A percentile compares a stretch with the other conserved stretches of the same genome.
These are phyloP conservation scores for Fraxinus platypoda DNA, from an alignment of 305 asterid species.

Conservation along the genomic window DNA sequence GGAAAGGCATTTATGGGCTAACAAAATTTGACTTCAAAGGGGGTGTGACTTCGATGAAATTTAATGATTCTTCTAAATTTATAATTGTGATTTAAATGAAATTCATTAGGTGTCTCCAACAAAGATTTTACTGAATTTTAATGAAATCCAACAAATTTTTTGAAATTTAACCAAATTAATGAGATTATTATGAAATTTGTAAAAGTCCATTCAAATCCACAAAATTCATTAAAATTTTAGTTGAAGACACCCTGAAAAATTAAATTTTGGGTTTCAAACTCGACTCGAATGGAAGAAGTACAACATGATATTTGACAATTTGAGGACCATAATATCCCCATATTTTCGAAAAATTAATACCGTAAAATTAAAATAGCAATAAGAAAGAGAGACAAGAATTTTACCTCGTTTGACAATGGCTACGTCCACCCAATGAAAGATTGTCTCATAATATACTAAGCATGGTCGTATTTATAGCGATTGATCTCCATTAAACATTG, in stretches of 20 bases:
- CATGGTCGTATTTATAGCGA: not conserved
- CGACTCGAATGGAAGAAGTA: not conserved
- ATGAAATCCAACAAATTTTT: not conserved
- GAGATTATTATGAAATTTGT: not conserved
- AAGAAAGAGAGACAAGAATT: not conserved
- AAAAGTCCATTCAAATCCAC: not conserved
- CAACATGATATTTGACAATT: not conserved
- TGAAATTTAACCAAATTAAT: too few species aligned
- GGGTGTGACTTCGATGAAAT: not conserved
- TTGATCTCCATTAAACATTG: not conserved
- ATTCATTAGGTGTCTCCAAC: not conserved
- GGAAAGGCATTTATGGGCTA: not conserved
- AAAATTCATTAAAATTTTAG: not conserved
- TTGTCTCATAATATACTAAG: not conserved
- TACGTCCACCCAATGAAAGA: not conserved
- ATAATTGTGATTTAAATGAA: too few species aligned
- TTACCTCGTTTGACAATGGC: not conserved
- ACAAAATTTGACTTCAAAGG: not conserved
- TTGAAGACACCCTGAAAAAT: not conserved
- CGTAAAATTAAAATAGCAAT: not conserved
- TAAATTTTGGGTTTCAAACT: not conserved
- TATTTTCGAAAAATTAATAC: not conserved
- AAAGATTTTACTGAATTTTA: too few species aligned
- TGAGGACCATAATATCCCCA: not conserved
- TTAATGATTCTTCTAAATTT: not conserved